Evolutionary conservation across 805 yeast species (phyloP), one percentile per base, ranked within the genome.

Genomic region (Candida orba): DNA sequence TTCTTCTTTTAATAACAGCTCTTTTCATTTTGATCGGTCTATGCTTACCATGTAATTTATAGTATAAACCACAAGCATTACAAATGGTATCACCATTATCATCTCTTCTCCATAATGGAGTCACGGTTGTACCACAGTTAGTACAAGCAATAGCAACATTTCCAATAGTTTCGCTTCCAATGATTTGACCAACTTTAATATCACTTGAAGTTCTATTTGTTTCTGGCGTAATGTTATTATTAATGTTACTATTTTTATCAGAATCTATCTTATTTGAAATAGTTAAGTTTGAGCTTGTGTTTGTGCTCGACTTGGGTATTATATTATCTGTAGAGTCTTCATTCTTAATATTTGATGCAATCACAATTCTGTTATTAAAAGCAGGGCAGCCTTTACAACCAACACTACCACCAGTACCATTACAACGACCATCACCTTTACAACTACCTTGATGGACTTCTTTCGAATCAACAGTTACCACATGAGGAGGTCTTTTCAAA

Each of bases 311-410:
- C 22, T 33, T 34, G 37, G 37, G 43, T 43, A 36, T 49, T 34
- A 22, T 33, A 13, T 39, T 10, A 27, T 27, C 14, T 4, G 12
- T 27, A 3, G 29, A 27, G 6, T 27, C 14, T 14, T 36, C 45
- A 12, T 39, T 42, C 32, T 41, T 48, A 39, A 47, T 48, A 12
- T 45, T 36, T 31, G 33, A 46, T 49, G 50, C 32, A 23, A 73
- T 54, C 17, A 74, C 65, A 22, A 77, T 71, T 48, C 95, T 71
- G 62, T 85, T 87, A 59, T 86, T 85, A 58, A 62, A 84, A 5
- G 93, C 86, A 2, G 95, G 93, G 57, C 95, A 86, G 3, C 90
- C 89, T 49, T 76, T 71, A 61, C 95, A 86, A 4, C 87, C 87
- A 6, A 72, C 71, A 3, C 88, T 64, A 1, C 95, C 95, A 6